These are phyloP conservation scores for Dinochytrium kinnereticum DNA, from an alignment of 371 early-diverging fungal genomes.

Conservation along the genomic window DNA sequence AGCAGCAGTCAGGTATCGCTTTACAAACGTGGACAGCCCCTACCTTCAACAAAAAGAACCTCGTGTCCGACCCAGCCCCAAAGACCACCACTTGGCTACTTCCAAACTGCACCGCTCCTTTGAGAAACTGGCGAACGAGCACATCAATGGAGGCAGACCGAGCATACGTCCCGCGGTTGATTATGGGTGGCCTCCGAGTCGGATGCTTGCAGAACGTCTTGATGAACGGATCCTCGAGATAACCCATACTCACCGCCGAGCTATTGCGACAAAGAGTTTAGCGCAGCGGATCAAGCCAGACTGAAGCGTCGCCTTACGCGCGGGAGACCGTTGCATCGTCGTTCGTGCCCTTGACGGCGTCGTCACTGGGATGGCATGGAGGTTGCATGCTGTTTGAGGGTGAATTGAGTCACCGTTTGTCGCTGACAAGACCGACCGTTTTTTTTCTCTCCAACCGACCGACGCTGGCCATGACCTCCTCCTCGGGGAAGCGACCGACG, in stretches of 20 bases:
- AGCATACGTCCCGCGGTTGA: constrained; percentile 87
- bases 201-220: constrained; percentile 69
- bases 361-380: constrained; percentile 43
- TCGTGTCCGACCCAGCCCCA: constrained; percentile 93
- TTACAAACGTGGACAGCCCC: not conserved
- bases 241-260: constrained; percentile 82
- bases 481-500: too few species aligned
- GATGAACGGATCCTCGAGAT: constrained; percentile 82
- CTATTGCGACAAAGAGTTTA: constrained; percentile 45
- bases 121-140: constrained; percentile 65
- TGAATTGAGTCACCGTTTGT: too few species aligned
- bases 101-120: constrained; percentile 8
- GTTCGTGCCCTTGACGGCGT: constrained; percentile 81
- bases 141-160: constrained; percentile 71
- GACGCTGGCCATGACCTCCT: too few species aligned
- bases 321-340: constrained; percentile 85
- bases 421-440: not conserved
- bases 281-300: not conserved
- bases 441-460: not conserved
- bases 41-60: constrained; percentile 82
- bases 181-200: constrained; percentile 74
- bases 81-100: constrained; percentile 80
- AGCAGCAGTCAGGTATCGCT: too few species aligned
- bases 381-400: not conserved
- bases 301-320: constrained; percentile 54